Evolutionary conservation across 2,329 filamentous ascomycete species (phyloP), one percentile per base, ranked within the genome.

Genomic region (Ophiostoma australiae): DNA sequence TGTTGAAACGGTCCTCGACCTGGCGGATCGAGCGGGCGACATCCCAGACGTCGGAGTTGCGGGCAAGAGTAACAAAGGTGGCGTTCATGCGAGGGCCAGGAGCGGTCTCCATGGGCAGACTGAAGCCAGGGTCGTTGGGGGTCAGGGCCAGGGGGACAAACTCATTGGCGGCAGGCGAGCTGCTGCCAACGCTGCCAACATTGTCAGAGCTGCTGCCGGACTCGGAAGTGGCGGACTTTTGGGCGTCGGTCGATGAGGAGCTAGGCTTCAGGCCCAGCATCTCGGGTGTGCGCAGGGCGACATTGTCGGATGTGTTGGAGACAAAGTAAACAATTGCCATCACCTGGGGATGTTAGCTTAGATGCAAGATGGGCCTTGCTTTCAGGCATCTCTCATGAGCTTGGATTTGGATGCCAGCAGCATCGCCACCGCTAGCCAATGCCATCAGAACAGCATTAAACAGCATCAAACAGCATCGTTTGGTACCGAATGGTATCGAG

Each of bases 1-100:
- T 89, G 84, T 99, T 99, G 88, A 99, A 99, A 78, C 95, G 92
- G 81, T 99, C 95, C 82, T 99, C 95, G 71, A 99, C 89, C 78
- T 97, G 92, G 71, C 95, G 92, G 78, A 99, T 99, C 15, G 94
- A 97, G 77, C 93, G 89, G 73, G 93, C 92, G 78, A 99, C 97
- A 69, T 99, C 95, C 95, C 95, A 99, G 37, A 98, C 83, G 78
- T 99, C 95, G 71, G 84, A 86, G 82, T 99, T 99, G 77, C 95
- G 90, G 70, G 95, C 95, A 73, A 99, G 87, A 31, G 94, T 97
- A 70, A 99, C 93, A 78, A 99, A 99, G 13, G 95, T 99, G 69
- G 96, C 95, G 81, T 99, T 99, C 86, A 97, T 92, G 77, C 92
- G 91, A 73, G 89, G 87, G 69, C 90, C 90, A 13, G 87, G 83